Conservation (phyloP, 352 stramenopile species). For the Aphanomyces astaci region DNA sequence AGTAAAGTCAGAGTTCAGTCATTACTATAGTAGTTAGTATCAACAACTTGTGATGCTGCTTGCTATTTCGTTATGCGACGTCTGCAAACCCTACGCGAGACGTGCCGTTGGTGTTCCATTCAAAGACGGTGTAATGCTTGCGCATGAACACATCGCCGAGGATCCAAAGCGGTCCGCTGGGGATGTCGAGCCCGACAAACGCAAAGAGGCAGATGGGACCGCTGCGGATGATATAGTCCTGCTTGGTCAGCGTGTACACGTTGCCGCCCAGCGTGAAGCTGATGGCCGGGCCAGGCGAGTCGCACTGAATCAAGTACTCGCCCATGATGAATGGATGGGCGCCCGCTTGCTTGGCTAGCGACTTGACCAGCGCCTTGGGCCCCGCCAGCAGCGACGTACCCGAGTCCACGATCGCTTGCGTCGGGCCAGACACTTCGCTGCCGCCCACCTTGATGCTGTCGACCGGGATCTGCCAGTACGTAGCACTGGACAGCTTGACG, state of each 20-base stretch:
- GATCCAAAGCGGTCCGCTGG: conserved; percentile 65
- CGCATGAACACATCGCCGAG: conserved; percentile 95
- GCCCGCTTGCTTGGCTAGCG: conserved; percentile 77
- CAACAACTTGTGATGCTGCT: too few species aligned
- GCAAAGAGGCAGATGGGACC: conserved; percentile 90
- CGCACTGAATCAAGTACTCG: conserved; percentile 94
- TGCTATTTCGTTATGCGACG: conserved; percentile 58
- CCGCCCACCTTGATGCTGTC: conserved; percentile 50
- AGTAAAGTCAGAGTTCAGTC: too few species aligned
- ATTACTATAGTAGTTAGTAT: too few species aligned
- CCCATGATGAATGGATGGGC: conserved; percentile 89
- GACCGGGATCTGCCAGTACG: conserved; percentile 72
- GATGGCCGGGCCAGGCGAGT: conserved; percentile 83
- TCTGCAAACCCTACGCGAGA: conserved; percentile 81
- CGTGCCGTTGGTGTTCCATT: conserved; percentile 74
- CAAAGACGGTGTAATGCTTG: conserved; percentile 93
- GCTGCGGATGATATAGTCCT: conserved; percentile 91
- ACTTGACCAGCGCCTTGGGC: conserved; percentile 81
- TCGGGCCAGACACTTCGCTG: conserved; percentile 42
- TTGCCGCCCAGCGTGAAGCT: conserved; percentile 89
- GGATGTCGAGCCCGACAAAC: conserved; percentile 95
- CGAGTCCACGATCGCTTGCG: conserved; percentile 92
- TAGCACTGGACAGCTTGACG: conserved; percentile 64
- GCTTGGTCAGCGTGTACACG: conserved; percentile 85
- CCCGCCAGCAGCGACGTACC: conserved; percentile 93